Percentiles rank a stretch among this genome's conserved stretches.
These are phyloP conservation scores for Penicillium capsulatum DNA, from an alignment of 2,329 filamentous ascomycete genomes.

Conservation along the genomic window DNA sequence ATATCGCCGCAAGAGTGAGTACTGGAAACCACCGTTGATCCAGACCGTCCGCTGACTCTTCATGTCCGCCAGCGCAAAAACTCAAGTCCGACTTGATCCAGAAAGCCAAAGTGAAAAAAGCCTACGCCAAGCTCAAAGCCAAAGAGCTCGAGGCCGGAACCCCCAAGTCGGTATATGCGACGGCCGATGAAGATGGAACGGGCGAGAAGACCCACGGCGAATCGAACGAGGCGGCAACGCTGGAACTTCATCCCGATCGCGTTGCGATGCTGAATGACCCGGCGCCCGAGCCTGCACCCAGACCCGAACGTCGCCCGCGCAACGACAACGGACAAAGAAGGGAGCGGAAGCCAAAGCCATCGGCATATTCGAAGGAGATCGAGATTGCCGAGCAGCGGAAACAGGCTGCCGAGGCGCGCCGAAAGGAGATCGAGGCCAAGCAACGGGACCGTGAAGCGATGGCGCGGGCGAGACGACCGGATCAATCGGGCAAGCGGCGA, in stretches of 20 bases:
- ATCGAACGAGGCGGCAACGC: constrained; percentile 24
- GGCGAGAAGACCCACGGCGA: constrained; percentile 17
- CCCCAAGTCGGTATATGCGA: constrained; percentile 33
- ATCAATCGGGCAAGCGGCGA: constrained; percentile 69
- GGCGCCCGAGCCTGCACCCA: constrained; percentile 19
- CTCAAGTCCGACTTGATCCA: constrained; percentile 86
- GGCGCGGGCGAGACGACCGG: constrained; percentile 57
- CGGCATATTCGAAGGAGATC: constrained; percentile 62
- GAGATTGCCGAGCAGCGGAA: constrained; percentile 61
- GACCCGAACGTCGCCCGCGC: constrained; percentile 21
- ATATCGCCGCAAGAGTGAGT: constrained; percentile 70
- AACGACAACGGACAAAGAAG: constrained; percentile 25
- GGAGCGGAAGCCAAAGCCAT: constrained; percentile 39
- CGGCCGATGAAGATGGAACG: constrained; percentile 23
- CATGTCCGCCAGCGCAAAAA: constrained; percentile 61
- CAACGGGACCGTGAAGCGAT: constrained; percentile 67
- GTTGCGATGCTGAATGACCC: constrained; percentile 55
- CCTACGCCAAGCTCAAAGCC: constrained; percentile 82
- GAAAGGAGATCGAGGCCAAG: constrained; percentile 62
- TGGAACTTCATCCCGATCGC: constrained; percentile 59
- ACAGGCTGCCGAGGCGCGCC: constrained; percentile 59
- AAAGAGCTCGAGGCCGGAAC: constrained; percentile 43
- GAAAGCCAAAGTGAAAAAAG: constrained; percentile 89
- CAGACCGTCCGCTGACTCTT: too few relatives aligned
- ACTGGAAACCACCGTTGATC: background rate